These are phyloP conservation scores for Colletotrichum phormii DNA, from an alignment of 2,329 filamentous ascomycete species.

Conservation along the genomic window DNA sequence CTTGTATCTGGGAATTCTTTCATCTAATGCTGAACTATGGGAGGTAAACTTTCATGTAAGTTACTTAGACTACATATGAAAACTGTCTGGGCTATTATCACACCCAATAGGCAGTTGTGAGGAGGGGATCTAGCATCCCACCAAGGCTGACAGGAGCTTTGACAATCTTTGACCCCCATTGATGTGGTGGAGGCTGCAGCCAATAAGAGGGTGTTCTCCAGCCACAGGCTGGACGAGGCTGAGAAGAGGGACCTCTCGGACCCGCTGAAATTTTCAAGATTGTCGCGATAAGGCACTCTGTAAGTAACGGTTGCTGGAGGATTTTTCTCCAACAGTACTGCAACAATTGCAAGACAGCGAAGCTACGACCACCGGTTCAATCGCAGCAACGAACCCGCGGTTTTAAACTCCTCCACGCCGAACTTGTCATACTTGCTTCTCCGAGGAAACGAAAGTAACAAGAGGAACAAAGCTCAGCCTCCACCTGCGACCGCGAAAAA, in stretches of 20 bases:
- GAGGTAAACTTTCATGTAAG: background rate
- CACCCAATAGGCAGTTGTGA: background rate
- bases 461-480: background rate
- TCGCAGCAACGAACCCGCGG: background rate
- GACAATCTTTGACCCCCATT: background rate
- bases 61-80: background rate
- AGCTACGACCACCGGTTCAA: background rate
- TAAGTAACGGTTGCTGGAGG: too few species aligned
- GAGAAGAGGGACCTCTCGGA: background rate
- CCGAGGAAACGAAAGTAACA: background rate
- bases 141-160: slow-evolving; percentile 7
- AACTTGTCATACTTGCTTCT: background rate
- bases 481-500: background rate
- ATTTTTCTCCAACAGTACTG: background rate
- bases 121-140: background rate
- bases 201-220: background rate
- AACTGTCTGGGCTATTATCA: background rate
- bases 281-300: background rate
- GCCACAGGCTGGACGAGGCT: background rate
- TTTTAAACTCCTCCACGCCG: too few species aligned
- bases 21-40: background rate
- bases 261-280: slow-evolving; percentile 17
- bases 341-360: background rate
- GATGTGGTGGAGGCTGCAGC: background rate
- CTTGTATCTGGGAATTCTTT: background rate